phyloP scores from a whole-genome alignment of 768 basidiomycete genomes.

The Chlorophyllum brunneum region DNA sequence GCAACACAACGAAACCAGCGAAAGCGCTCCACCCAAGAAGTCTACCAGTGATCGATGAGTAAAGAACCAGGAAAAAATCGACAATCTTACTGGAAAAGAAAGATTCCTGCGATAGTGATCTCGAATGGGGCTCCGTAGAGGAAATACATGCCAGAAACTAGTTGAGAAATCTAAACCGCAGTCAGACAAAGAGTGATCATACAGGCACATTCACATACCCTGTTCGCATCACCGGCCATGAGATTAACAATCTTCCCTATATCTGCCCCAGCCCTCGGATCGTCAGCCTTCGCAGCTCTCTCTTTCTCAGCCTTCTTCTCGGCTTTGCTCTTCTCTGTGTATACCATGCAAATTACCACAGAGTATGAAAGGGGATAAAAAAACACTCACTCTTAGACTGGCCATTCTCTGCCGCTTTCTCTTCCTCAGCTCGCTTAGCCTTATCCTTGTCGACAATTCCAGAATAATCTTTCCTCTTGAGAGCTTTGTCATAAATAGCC shows the following conservation, averaged over 20 bases:
- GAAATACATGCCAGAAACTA: conserved; percentile 54
- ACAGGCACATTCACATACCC: conserved; percentile 25
- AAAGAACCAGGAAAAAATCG: background rate
- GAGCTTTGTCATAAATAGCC: conserved; percentile 82
- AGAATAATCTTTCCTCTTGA: conserved; percentile 80
- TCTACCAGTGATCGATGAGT: conserved; percentile 26
- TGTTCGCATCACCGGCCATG: conserved; percentile 78
- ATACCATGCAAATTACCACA: background rate
- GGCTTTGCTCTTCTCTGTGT: conserved; percentile 26
- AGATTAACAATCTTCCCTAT: conserved; percentile 88
- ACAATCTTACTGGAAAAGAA: conserved; percentile 70
- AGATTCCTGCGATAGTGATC: conserved; percentile 63
- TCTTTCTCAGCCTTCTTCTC: conserved; percentile 36
- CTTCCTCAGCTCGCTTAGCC: conserved; percentile 25
- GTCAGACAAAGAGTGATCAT: background rate
- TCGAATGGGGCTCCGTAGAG: conserved; percentile 79
- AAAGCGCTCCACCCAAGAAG: conserved; percentile 71
- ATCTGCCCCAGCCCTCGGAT: conserved; percentile 76
- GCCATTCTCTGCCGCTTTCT: conserved; percentile 28
- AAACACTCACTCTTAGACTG: background rate
- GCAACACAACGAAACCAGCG: conserved; percentile 65
- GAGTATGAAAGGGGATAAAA: too few species aligned
- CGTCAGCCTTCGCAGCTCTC: conserved; percentile 37
- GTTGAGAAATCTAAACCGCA: conserved; percentile 41
- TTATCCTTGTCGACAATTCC: conserved; percentile 60